Evolutionary conservation across 805 yeast species (phyloP).

Genomic region (Pichia paraexigua): DNA sequence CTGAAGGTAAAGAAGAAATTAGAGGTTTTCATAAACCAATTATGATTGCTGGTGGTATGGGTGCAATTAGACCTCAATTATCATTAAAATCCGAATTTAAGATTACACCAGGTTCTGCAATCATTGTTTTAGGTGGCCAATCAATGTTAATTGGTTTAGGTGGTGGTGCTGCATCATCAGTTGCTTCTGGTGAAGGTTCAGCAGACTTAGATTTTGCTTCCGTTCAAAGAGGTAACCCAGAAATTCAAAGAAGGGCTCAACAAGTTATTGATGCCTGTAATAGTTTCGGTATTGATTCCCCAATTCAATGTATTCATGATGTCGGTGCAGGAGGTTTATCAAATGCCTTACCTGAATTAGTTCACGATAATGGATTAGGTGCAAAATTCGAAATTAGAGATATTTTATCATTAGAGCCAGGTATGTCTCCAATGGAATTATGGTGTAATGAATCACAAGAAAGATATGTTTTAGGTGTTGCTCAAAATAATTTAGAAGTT

Average conservation of each 20-base stretch:
- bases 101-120: conserved; percentile 84
- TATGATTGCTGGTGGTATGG: conserved; percentile 99
- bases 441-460: conserved; percentile 99
- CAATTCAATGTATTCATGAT: conserved; percentile 94
- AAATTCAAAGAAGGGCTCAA: conserved; percentile 98
- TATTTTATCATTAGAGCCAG: conserved; percentile 85
- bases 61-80: conserved; percentile 88
- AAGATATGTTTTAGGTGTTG: conserved; percentile 90
- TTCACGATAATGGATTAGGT: conserved; percentile 94
- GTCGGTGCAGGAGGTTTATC: conserved; percentile 99
- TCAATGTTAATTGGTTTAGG: conserved; percentile 97
- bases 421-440: conserved; percentile 99
- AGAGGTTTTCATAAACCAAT: conserved; percentile 99
- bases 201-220: conserved; percentile 97
- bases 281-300: conserved; percentile 63
- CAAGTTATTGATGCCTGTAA: conserved; percentile 94
- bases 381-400: conserved; percentile 89
- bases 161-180: conserved; percentile 98
- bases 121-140: conserved; percentile 95
- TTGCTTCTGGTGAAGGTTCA: conserved; percentile 93
- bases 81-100: conserved; percentile 73
- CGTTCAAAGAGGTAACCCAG: conserved; percentile 98
- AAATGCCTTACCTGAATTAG: conserved; percentile 94
- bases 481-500: conserved; percentile 61
- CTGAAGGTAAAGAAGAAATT: conserved; percentile 57